These are phyloP conservation scores for Rostrohypoxylon terebratum DNA, from an alignment of 495 filamentous ascomycete genomes.

Conservation along the genomic window DNA sequence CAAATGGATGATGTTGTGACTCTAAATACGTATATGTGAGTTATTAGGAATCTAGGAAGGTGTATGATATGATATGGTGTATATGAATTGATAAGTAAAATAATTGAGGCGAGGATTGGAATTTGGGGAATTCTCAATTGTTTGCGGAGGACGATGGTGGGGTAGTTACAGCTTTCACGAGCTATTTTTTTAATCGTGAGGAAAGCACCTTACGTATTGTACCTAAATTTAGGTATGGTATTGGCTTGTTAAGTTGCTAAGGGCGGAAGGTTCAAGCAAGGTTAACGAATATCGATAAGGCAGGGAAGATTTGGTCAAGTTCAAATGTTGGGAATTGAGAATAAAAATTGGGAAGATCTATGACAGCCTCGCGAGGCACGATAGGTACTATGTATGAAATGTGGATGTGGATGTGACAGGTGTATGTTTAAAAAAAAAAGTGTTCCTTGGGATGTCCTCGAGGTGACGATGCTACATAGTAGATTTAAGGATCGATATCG, in stretches of 20 bases:
- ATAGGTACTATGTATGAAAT: too few relatives aligned
- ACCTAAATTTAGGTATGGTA: conserved; percentile 17
- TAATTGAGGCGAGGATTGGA: conserved; percentile 6
- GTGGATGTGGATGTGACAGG: background rate
- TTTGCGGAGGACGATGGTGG: conserved; percentile 34
- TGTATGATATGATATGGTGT: background rate
- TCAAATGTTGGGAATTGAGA: conserved; percentile 11
- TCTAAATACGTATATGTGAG: conserved; percentile 14
- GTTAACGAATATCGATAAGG: conserved; percentile 11
- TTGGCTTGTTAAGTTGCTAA: too few relatives aligned
- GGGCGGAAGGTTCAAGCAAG: background rate
- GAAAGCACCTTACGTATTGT: conserved; percentile 5
- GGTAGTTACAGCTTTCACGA: conserved; percentile 36
- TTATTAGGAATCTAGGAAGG: background rate
- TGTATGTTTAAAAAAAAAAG: background rate
- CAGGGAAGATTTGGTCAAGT: conserved; percentile 5
- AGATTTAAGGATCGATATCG: conserved; percentile 17
- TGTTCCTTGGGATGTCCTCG: conserved; percentile 1
- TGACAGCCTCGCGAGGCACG: background rate
- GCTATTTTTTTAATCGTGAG: conserved; percentile 21
- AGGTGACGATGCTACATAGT: conserved; percentile 1
- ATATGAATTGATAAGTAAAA: background rate
- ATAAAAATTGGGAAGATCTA: background rate
- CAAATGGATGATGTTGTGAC: conserved; percentile 35
- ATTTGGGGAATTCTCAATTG: conserved; percentile 26